Evolutionary conservation across 2,329 filamentous ascomycete species (phyloP).

Genomic region (Fusarium compactum): DNA sequence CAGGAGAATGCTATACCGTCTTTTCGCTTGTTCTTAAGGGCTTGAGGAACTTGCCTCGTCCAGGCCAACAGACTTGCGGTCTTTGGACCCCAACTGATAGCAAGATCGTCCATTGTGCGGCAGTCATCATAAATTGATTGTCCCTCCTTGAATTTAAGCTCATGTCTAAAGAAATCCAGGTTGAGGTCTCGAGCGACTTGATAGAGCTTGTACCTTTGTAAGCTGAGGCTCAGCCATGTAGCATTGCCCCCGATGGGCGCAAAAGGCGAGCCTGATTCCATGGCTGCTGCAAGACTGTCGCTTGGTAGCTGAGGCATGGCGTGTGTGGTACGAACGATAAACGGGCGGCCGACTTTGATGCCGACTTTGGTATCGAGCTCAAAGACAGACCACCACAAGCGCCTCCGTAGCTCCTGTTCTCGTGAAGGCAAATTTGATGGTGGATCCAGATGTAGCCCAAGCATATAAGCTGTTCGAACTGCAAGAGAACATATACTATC

Average conservation of each 20-base stretch:
- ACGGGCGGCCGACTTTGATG: constrained; percentile 15
- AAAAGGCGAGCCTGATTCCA: constrained; percentile 16
- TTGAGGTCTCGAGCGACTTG: not conserved
- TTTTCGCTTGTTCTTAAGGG: not conserved
- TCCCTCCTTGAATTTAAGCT: not conserved
- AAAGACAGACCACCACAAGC: constrained; percentile 20
- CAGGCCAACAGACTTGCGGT: not conserved
- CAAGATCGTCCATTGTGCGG: not conserved
- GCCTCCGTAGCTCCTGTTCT: constrained; percentile 4
- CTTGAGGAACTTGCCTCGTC: not conserved
- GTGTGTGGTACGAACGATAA: constrained; percentile 4
- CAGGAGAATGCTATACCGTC: not conserved
- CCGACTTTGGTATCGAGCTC: constrained; percentile 15
- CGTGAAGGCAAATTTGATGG: not conserved
- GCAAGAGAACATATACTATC: constrained; percentile 12
- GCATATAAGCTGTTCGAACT: constrained; percentile 21
- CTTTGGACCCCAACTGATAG: not conserved
- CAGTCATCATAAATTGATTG: not conserved
- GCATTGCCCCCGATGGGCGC: constrained; percentile 8
- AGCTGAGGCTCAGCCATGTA: constrained; percentile 13
- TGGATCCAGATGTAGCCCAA: constrained; percentile 4
- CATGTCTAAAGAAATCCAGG: not conserved
- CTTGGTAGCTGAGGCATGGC: not conserved
- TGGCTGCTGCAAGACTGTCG: constrained; percentile 4
- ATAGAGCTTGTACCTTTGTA: constrained; percentile 11